phyloP scores from a whole-genome alignment of 345 rosid species.

The Rhizophora mangle region DNA sequence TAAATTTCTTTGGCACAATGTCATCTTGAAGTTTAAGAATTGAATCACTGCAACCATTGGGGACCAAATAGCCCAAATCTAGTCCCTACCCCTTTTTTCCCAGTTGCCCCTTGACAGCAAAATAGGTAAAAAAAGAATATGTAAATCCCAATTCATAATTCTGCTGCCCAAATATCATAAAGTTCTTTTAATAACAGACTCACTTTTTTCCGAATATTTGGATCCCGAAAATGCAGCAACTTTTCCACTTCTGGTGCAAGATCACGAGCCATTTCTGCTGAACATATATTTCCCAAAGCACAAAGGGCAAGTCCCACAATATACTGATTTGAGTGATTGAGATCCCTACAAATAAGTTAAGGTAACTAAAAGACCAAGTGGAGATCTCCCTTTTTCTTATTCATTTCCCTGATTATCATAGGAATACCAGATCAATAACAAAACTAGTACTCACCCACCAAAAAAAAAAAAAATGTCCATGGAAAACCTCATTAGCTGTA shows the following conservation, averaged over 20 bases:
- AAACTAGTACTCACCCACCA: not conserved
- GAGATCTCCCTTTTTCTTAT: not conserved
- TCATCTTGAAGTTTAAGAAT: not conserved
- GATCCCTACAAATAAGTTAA: conserved; percentile 81
- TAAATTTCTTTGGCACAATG: not conserved
- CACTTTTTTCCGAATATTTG: conserved; percentile 95
- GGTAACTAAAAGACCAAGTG: conserved; percentile 30
- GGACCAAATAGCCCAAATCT: not conserved
- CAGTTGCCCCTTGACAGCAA: not conserved
- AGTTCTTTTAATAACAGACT: conserved; percentile 19
- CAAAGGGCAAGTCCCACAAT: conserved; percentile 98
- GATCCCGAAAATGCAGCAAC: conserved; percentile 96
- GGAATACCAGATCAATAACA: not conserved
- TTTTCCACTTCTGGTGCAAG: conserved; percentile 99
- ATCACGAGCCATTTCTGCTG: conserved; percentile 99
- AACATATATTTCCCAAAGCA: conserved; percentile 98
- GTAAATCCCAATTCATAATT: not conserved
- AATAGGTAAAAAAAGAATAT: not conserved
- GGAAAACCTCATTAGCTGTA: not conserved
- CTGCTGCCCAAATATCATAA: not conserved
- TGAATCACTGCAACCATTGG: not conserved
- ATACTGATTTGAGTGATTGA: conserved; percentile 93
- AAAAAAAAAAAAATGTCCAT: not conserved
- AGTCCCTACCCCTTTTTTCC: not conserved
- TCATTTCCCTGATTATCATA: not conserved